These are phyloP conservation scores for Trametes sp. DNA, from an alignment of 1,284 basidiomycete species.

Conservation along the genomic window DNA sequence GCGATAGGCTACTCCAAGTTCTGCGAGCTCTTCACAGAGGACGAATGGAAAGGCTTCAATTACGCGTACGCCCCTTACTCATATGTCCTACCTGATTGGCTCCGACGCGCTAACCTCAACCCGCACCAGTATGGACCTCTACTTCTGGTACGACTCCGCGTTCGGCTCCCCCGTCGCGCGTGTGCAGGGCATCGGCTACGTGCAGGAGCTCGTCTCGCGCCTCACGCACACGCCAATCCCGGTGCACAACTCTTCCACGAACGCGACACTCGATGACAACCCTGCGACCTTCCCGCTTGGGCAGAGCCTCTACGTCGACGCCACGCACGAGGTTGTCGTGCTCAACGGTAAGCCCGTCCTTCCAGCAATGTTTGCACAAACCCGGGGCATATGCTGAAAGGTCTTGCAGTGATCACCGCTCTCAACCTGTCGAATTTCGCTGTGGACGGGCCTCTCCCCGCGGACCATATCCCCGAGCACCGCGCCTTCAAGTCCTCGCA, in stretches of 20 bases:
- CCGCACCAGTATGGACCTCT: slow-evolving; percentile 45
- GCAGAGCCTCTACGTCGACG: slow-evolving; percentile 85
- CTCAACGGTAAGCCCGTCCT: slow-evolving; percentile 65
- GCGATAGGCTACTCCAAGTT: slow-evolving; percentile 91
- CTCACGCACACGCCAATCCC: slow-evolving; percentile 78
- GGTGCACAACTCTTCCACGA: slow-evolving; percentile 78
- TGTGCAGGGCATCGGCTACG: slow-evolving; percentile 85
- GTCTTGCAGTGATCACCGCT: slow-evolving; percentile 66
- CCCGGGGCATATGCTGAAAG: not conserved
- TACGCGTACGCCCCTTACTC: slow-evolving; percentile 67
- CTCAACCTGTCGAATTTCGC: slow-evolving; percentile 80
- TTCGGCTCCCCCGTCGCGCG: slow-evolving; percentile 82
- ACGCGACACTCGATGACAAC: slow-evolving; percentile 78
- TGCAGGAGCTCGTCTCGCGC: slow-evolving; percentile 83
- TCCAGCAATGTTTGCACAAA: not conserved
- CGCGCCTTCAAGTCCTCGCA: slow-evolving; percentile 70
- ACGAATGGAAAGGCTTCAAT: slow-evolving; percentile 91
- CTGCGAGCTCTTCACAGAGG: slow-evolving; percentile 88
- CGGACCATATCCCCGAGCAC: slow-evolving; percentile 71
- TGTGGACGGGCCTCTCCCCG: slow-evolving; percentile 70
- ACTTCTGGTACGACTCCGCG: slow-evolving; percentile 69
- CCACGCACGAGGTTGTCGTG: slow-evolving; percentile 86
- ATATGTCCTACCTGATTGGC: not conserved
- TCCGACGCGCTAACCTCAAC: not conserved
- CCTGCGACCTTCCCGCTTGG: slow-evolving; percentile 81